A percentile compares a stretch with the other conserved stretches of the same genome.
Conservation (phyloP, 306 rosid species). For the Rosa persica region DNA sequence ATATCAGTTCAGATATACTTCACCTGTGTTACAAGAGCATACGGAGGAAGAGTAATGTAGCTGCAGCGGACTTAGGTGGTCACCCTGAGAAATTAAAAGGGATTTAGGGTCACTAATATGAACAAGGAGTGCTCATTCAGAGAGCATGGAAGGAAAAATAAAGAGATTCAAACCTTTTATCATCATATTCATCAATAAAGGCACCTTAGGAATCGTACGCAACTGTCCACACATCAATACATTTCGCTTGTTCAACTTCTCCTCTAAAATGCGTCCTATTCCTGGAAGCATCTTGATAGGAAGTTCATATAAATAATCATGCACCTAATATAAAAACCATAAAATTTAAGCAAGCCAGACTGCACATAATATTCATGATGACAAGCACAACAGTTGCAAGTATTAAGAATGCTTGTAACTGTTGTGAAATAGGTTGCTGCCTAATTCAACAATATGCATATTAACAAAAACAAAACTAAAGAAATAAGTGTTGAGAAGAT, state of each 20-base stretch:
- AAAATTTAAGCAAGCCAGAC: conserved; percentile 17
- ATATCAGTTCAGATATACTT: no score
- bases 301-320: conserved; percentile 64
- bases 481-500: conserved; percentile 7
- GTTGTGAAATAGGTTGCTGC: conserved; percentile 98
- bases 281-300: conserved; percentile 87
- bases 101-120: no score
- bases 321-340: conserved; percentile 52
- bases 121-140: no score
- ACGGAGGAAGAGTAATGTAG: no score
- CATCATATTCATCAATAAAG: not conserved
- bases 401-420: conserved; percentile 83
- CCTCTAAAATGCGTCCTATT: conserved; percentile 71
- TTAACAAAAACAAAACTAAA: conserved; percentile 17
- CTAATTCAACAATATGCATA: conserved; percentile 39
- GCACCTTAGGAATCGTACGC: conserved; percentile 71
- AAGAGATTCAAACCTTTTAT: no score
- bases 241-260: conserved; percentile 70
- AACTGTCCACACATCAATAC: conserved; percentile 71
- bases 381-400: not conserved
- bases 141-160: no score
- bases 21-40: no score
- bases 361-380: conserved; percentile 21
- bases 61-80: no score
- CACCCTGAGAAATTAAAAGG: no score